Percentiles rank a stretch among this genome's conserved stretches.
Conservation (phyloP, 139 green algal genomes). For the Astrephomene gubernaculifera region DNA sequence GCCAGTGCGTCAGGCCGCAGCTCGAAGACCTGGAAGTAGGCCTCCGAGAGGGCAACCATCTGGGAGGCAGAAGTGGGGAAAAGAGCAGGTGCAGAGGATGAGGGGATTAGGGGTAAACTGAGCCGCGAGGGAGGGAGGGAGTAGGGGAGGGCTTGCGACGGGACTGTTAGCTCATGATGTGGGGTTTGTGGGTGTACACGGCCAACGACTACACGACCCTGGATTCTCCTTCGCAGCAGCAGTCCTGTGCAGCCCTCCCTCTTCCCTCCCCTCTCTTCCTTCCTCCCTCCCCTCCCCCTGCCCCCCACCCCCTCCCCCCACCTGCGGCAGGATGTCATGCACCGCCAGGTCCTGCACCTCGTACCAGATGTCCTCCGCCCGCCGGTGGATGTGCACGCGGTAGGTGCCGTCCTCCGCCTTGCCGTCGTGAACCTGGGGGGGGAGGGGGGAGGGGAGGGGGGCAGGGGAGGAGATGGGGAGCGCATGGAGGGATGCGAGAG, state of each 20-base stretch:
- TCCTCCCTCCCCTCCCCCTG: neutral
- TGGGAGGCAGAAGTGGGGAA: too few species aligned
- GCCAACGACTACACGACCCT: neutral
- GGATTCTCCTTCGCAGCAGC: neutral
- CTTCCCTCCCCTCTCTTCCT: too few species aligned
- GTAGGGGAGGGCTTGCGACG: neutral
- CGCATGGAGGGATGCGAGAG: too few species aligned
- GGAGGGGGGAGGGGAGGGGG: neutral
- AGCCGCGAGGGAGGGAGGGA: too few species aligned
- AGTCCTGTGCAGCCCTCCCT: neutral
- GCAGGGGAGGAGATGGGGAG: neutral
- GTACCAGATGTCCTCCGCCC: slow-evolving; percentile 82
- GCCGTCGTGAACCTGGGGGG: slow-evolving; percentile 67
- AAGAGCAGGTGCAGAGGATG: neutral
- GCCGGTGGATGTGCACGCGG: slow-evolving; percentile 86
- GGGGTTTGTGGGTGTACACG: too few species aligned
- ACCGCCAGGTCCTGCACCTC: slow-evolving; percentile 95
- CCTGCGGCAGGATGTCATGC: slow-evolving; percentile 94
- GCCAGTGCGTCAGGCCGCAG: slow-evolving; percentile 18
- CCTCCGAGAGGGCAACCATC: slow-evolving; percentile 92
- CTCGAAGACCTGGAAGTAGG: slow-evolving; percentile 93
- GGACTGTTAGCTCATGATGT: neutral
- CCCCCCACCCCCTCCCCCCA: slow-evolving; percentile 62
- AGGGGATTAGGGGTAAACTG: neutral
- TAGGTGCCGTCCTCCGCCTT: slow-evolving; percentile 69